phyloP scores from a whole-genome alignment of 2,329 filamentous ascomycete genomes.

The Epicoccum nigrum region DNA sequence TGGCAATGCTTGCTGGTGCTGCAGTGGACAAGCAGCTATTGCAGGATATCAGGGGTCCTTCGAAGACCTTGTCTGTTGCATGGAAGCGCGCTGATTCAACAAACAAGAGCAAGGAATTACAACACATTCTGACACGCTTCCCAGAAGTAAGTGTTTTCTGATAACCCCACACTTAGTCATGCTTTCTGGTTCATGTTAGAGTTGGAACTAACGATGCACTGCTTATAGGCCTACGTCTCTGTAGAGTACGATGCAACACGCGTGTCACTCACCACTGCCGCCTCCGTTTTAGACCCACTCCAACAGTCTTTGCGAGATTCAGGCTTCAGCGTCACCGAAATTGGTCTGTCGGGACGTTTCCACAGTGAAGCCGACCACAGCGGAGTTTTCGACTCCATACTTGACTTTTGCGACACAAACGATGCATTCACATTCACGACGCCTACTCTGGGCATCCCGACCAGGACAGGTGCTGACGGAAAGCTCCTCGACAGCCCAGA shows the following conservation, averaged over 20 bases:
- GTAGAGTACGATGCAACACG: constrained; percentile 1
- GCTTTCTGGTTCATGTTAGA: background rate
- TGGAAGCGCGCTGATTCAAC: background rate
- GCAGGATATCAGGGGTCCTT: background rate
- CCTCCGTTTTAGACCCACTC: background rate
- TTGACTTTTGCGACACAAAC: background rate
- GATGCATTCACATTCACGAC: background rate
- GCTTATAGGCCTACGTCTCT: background rate
- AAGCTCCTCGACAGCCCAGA: background rate
- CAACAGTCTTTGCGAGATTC: background rate
- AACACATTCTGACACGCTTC: background rate
- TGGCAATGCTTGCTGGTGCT: constrained; percentile 3
- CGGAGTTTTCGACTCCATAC: background rate
- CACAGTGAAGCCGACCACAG: background rate
- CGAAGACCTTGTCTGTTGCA: background rate
- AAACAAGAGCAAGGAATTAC: background rate
- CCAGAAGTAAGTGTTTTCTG: background rate
- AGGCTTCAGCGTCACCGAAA: background rate
- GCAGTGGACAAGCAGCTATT: background rate
- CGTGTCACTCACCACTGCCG: background rate
- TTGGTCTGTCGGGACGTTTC: constrained; percentile 3
- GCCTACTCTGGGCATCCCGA: background rate
- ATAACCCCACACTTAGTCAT: no score
- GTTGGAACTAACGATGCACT: background rate
- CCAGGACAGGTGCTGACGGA: background rate